Evolutionary conservation across 2,329 filamentous ascomycete species (phyloP).

Genomic region (Colletotrichum liaoningense): DNA sequence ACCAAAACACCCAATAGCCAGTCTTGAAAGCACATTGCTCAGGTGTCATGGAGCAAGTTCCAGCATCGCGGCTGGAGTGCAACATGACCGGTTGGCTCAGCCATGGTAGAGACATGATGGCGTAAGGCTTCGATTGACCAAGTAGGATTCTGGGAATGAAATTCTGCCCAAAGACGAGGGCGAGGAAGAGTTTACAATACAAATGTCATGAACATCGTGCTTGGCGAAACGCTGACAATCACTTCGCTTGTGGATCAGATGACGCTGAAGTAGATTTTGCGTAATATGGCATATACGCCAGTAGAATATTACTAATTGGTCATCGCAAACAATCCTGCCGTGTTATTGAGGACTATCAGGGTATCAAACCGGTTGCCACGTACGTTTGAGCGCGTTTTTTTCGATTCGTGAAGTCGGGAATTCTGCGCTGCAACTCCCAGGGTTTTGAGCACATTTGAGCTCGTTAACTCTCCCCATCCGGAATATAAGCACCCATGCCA

Average conservation of each 20-base stretch:
- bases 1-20: conserved; percentile 53
- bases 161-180: neutral
- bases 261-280: neutral
- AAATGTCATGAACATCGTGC: neutral
- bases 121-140: neutral
- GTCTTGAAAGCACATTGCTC: conserved; percentile 58
- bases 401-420: neutral
- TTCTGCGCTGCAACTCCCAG: neutral
- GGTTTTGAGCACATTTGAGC: conserved; percentile 29
- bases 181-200: neutral
- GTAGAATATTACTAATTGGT: neutral
- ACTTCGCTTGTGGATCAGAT: neutral
- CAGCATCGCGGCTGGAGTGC: conserved; percentile 49
- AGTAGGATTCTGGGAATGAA: neutral
- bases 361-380: neutral
- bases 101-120: conserved; percentile 42
- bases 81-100: conserved; percentile 54
- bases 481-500: neutral
- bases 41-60: conserved; percentile 45
- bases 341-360: neutral
- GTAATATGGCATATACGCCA: neutral
- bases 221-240: neutral
- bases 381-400: neutral
- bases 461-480: neutral
- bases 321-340: neutral